phyloP scores from a whole-genome alignment of 768 basidiomycete species.

The Lactarius indigo region DNA sequence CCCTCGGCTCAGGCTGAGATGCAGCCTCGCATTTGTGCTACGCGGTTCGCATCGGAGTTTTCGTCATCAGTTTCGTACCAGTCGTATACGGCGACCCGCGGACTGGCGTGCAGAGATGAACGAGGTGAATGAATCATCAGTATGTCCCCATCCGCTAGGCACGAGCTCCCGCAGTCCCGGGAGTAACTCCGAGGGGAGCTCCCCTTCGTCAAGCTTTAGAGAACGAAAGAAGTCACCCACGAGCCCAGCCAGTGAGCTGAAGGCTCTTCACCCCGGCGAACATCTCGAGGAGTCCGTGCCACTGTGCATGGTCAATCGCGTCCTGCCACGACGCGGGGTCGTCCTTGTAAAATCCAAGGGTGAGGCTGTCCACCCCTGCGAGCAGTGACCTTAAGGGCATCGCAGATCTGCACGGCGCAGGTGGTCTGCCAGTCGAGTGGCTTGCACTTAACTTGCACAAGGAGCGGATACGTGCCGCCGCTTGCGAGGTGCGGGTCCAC shows the following conservation, averaged over 20 bases:
- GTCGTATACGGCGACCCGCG: background rate
- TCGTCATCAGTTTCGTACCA: background rate
- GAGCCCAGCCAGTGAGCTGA: background rate
- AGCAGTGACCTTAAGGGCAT: background rate
- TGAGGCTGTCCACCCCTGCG: background rate
- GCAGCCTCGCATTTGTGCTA: background rate
- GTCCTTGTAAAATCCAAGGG: constrained; percentile 2
- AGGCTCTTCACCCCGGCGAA: constrained; percentile 1
- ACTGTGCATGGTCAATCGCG: background rate
- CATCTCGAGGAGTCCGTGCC: background rate
- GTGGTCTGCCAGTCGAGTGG: background rate
- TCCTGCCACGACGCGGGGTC: background rate
- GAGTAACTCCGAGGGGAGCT: background rate
- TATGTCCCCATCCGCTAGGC: background rate
- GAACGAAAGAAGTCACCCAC: constrained; percentile 5
- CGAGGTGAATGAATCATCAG: background rate
- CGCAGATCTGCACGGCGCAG: constrained; percentile 2
- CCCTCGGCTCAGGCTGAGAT: background rate
- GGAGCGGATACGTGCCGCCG: background rate
- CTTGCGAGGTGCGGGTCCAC: background rate
- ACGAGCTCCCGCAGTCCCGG: background rate
- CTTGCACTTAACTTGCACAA: background rate
- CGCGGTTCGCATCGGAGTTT: background rate
- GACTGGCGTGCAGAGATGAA: background rate
- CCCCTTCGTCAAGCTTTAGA: background rate